Evolutionary conservation across 2,329 filamentous ascomycete genomes (phyloP), one percentile per base, ranked within the genome.

Genomic region (Apiospora phragmitis): DNA sequence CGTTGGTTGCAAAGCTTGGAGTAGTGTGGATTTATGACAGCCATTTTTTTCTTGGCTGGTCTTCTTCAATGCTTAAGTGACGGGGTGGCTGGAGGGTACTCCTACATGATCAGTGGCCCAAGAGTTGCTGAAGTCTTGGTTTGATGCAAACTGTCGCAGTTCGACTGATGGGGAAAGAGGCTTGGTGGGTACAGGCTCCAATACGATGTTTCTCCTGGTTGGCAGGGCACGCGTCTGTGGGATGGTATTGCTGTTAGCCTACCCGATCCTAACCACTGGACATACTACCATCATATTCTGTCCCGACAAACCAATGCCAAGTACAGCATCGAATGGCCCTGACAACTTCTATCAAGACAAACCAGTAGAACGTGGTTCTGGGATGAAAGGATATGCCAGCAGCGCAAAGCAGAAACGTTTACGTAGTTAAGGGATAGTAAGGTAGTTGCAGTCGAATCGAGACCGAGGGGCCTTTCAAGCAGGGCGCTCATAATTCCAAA

Each of bases 1-100:
- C 35, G 18, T 47, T 47, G 70, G 73, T 73, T 72, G 26, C 69
- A 71, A 70, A 72, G 74, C 73, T 78, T 78, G 77, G 76, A 79
- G 76, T 78, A 79, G 75, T 74, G 74, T 75, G 72, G 74, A 74
- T 72, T 71, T 70, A 67, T 67, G 65, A 32, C 65, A 47, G 65
- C 42, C 42, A 66, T 71, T 47, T 72, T 75, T 68, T 69, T 73
- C 67, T 71, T 72, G 73, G 74, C 67, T 73, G 71, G 72, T 76
- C 74, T 72, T 71, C 71, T 76, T 67, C 42, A 26, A 67, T 67
- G 42, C 65, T 24, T 38, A 38, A n/a, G 55, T n/a, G 18, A 35
- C 11, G 32, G 55, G 32, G 55, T 32, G 26, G 55, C 29, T 62
- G 55, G 55, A 29, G 32, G 29, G 18, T 14, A 32, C 16, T 21